Evolutionary conservation across 441 rosid genomes (phyloP).

Genomic region (Populus trichocarpa): DNA sequence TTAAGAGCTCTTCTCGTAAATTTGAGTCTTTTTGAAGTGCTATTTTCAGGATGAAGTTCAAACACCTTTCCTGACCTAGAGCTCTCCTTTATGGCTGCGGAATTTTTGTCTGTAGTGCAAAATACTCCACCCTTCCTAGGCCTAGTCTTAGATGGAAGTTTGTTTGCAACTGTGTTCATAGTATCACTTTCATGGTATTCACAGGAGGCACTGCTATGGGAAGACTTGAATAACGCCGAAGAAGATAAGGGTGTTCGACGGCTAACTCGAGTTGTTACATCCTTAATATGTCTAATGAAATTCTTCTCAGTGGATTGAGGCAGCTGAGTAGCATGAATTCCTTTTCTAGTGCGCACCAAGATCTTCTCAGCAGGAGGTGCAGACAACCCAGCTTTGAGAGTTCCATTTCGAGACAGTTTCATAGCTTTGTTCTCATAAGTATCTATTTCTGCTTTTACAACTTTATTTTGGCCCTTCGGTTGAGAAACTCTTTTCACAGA

Average conservation of each 20-base stretch:
- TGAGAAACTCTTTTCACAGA: slow-evolving; percentile 18
- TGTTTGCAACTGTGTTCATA: slow-evolving; percentile 23
- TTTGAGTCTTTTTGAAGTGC: slow-evolving; percentile 50
- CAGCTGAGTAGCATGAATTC: slow-evolving; percentile 8
- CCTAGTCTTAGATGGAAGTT: slow-evolving; percentile 17
- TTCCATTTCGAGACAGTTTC: neutral
- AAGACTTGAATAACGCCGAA: slow-evolving; percentile 16
- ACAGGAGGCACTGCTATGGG: slow-evolving; percentile 12
- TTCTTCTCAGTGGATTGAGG: slow-evolving; percentile 14
- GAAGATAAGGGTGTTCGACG: slow-evolving; percentile 24
- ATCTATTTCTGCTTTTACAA: slow-evolving; percentile 20
- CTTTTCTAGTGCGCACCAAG: slow-evolving; percentile 3
- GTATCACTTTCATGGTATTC: slow-evolving; percentile 21
- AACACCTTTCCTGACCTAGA: slow-evolving; percentile 53
- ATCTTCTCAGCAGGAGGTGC: slow-evolving; percentile 23
- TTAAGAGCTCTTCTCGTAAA: slow-evolving; percentile 42
- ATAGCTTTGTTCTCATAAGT: slow-evolving; percentile 23
- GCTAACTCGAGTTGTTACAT: neutral
- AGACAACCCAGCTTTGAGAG: slow-evolving; percentile 7
- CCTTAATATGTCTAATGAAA: slow-evolving; percentile 9
- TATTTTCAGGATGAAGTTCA: slow-evolving; percentile 39
- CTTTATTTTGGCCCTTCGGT: slow-evolving; percentile 15
- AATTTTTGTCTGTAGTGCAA: slow-evolving; percentile 21
- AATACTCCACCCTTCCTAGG: slow-evolving; percentile 25
- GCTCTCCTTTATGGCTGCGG: slow-evolving; percentile 35